phyloP scores from a whole-genome alignment of 2,329 filamentous ascomycete species.

The Pseudogymnoascus sp. region DNA sequence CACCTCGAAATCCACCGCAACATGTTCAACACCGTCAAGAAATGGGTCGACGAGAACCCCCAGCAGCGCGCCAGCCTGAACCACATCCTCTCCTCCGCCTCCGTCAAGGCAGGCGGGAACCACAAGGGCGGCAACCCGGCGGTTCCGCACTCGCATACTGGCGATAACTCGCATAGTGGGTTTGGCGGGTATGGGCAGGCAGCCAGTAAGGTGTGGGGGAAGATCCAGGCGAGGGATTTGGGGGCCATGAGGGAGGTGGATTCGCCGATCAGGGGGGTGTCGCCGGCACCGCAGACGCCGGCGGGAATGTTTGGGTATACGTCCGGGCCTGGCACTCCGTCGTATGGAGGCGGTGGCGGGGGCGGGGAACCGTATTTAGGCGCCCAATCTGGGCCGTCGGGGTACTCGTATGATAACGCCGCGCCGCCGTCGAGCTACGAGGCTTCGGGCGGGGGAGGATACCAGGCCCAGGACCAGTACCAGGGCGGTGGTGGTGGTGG shows the following conservation, averaged over 20 bases:
- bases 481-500: constrained; percentile 5
- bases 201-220: constrained; percentile 50
- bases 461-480: constrained; percentile 9
- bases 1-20: constrained; percentile 69
- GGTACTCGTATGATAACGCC: constrained; percentile 15
- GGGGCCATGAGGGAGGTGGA: constrained; percentile 45
- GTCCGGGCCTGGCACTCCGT: constrained; percentile 9
- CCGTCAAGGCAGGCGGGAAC: constrained; percentile 76
- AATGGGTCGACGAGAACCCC: constrained; percentile 66
- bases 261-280: constrained; percentile 22
- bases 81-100: constrained; percentile 69
- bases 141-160: constrained; percentile 21
- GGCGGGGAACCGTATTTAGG: constrained; percentile 8
- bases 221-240: constrained; percentile 51
- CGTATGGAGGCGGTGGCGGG: background rate
- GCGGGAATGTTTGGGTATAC: constrained; percentile 22
- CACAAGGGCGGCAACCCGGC: constrained; percentile 45
- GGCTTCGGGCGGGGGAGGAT: constrained; percentile 7
- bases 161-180: constrained; percentile 27
- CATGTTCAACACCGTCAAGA: constrained; percentile 81
- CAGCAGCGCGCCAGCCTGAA: constrained; percentile 62
- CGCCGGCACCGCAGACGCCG: constrained; percentile 19
- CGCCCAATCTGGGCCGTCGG: constrained; percentile 16
- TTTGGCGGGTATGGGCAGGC: constrained; percentile 46
- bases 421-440: background rate